Evolutionary conservation across 441 rosid species (phyloP), one percentile per base, ranked within the genome.

Genomic region (Populus hybrid): DNA sequence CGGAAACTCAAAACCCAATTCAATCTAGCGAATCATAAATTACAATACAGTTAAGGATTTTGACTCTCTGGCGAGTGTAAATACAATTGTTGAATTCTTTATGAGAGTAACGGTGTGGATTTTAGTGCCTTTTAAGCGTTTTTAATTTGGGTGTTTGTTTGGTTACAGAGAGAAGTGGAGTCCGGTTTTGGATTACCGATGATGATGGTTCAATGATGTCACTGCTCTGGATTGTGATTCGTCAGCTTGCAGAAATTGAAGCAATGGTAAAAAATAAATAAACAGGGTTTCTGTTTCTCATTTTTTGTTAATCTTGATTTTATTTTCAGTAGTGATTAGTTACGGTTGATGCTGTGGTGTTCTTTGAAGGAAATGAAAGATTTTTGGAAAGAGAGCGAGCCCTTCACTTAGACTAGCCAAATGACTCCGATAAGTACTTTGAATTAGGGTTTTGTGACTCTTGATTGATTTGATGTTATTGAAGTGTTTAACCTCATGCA

Each of bases 181-280:
- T 71, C 56, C 28, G 12, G 31, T 14, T 36, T 31, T 42, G 71
- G 69, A 26, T 29, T 28, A 28, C 40, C 73, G 81, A 89, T 85
- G 91, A 84, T 11, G 16, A 6, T 6, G 20, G 73, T 65, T 79
- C 80, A 77, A 86, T 89, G 86, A 90, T 89, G 93, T 87, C 97
- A 82, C 77, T 74, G 74, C 87, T 89, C 82, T 89, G 87, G 87
- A 73, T 82, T 85, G 90, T 83, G 33, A 83, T 86, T 82, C 87
- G 91, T 84, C 92, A 85, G 75, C 85, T 90, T 72, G 93, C 86
- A 64, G 93, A 89, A 73, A 85, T 82, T 71, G 89, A 86, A 74
- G 88, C 85, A 56, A 88, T 86, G 90, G 90, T 84, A 50, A 14
- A 29, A 28, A 29, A 29, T 29, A 29, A 29, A 29, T 16, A 16